Percentiles rank a stretch among this genome's conserved stretches.
Evolutionary conservation across 1,284 basidiomycete genomes (phyloP).

Genomic region (Grifola frondosa): DNA sequence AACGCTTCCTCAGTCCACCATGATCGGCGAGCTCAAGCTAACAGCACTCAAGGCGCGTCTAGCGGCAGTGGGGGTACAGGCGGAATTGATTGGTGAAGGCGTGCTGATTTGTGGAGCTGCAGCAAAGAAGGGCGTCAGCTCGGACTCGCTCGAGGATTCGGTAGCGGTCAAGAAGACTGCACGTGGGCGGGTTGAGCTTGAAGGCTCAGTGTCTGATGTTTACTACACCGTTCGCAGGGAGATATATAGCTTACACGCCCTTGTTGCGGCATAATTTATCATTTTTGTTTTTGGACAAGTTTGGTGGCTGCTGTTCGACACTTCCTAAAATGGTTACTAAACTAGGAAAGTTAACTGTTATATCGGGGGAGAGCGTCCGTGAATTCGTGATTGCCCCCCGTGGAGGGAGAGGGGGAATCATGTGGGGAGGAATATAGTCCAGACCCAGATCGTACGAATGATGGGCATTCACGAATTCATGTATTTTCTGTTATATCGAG

Average conservation of each 20-base stretch:
- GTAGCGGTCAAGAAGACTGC: constrained; percentile 88
- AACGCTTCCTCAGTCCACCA: constrained; percentile 80
- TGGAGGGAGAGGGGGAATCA: no score
- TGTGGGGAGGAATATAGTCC: no score
- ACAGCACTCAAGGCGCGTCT: constrained; percentile 82
- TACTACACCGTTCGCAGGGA: constrained; percentile 87
- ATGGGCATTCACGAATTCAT: no score
- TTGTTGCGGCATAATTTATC: constrained; percentile 61
- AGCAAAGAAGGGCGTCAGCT: constrained; percentile 45
- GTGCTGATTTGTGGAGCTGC: constrained; percentile 86
- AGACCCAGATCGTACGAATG: no score
- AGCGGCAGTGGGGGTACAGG: constrained; percentile 72
- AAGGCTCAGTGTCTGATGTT: constrained; percentile 84
- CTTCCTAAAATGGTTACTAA: no score
- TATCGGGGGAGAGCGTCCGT: no score
- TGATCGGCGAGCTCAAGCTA: constrained; percentile 94
- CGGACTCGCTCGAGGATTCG: constrained; percentile 61
- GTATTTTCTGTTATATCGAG: no score
- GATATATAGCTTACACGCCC: constrained; percentile 86
- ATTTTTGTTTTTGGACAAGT: constrained; percentile 10
- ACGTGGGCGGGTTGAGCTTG: constrained; percentile 81
- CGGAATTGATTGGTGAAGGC: constrained; percentile 93
- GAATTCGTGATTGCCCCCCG: no score
- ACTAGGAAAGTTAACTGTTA: no score
- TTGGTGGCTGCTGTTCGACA: no score